Evolutionary conservation across 2,329 filamentous ascomycete species (phyloP), one percentile per base, ranked within the genome.

Genomic region (Penicillium sp.): DNA sequence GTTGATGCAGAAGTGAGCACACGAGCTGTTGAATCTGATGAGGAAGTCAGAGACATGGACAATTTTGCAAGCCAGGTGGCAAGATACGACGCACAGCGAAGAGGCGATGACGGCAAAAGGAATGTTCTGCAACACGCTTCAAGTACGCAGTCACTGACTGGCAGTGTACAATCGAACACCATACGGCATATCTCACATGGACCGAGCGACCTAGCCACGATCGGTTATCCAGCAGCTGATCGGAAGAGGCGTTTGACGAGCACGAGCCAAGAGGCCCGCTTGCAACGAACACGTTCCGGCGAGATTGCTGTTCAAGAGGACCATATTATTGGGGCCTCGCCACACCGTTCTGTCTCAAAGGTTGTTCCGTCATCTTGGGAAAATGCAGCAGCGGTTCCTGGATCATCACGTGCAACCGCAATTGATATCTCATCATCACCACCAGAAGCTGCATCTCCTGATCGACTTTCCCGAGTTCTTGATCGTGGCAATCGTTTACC

Each of bases 241-340:
- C 62, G 69, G 31, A 72, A 71, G 53, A 63, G 69, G 45, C 64
- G 68, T 45, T 48, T 72, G 37, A 64, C 64, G n/a, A 63, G 60
- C 36, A 45, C 60, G 18, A 50, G 58, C 13, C 57, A 67, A 36
- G 62, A 63, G 36, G 46, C 33, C 17, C 32, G 47, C 27, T 18
- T 50, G 13, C 47, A 44, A 19, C 41, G 47, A 15, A 43, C 47
- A 25, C 36, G 39, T 3, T 41, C 39, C 4, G 27, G 39, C 9
- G 33, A 13, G 4, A 27, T 13, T 6, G 25, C 5, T 15, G 14
- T 5, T 18, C 28, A 32, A 33, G n/a, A 17, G 10, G 21, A 21
- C 6, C n/a, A 17, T 9, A 15, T n/a, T 10, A n/a, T 11, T 1
- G 27, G 21, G n/a, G n/a, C 27, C 7, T 43, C 60, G 43, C 56